Evolutionary conservation across 2,329 filamentous ascomycete species (phyloP), one percentile per base, ranked within the genome.

Genomic region (Ophiocordyceps camponoti-saundersi): DNA sequence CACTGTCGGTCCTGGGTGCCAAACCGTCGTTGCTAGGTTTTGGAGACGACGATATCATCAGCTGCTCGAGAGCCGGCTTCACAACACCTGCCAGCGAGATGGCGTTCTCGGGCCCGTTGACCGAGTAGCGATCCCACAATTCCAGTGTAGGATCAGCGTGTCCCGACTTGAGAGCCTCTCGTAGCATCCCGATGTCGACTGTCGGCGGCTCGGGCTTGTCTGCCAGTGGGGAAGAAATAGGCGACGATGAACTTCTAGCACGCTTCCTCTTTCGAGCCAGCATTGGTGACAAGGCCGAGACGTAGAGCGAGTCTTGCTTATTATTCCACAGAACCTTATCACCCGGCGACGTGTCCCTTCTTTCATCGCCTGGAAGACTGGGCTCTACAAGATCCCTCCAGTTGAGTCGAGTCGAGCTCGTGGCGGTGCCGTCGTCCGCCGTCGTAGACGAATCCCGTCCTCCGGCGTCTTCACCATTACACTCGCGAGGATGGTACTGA

Each of bases 131-230:
- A 54, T 83, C 84, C 85, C 85, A 90, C 2, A 89, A 63, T 52
- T 89, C 82, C 30, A 81, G 63, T 2, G 82, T 82, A 36, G 85
- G 81, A 55, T 89, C 83, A 30, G 79, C 73, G 52, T 82, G 76
- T 13, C 80, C 80, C 1, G 81, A 82, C 52, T 74, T 79, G 42
- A 85, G 61, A 1, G 75, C 68, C 47, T 72, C 68, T 39, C 74
- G 72, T 41, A 81, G 62, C 51, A 71, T 70, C 55, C 77, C 72
- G 39, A 80, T 63, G 53, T 83, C 77, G 50, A 80, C 65, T 0
- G 71, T 56, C 7, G 69, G 67, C 1, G 66, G 64, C 23, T 59
- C 61, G 6, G 62, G 54, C 45, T 66, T 70, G 15, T 72, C 65
- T 16, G 62, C 50, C 44, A 73, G 70, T 1, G 85, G 82, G 2